Conservation (phyloP, 2,329 filamentous ascomycete species). For the Colletotrichum sidae region DNA sequence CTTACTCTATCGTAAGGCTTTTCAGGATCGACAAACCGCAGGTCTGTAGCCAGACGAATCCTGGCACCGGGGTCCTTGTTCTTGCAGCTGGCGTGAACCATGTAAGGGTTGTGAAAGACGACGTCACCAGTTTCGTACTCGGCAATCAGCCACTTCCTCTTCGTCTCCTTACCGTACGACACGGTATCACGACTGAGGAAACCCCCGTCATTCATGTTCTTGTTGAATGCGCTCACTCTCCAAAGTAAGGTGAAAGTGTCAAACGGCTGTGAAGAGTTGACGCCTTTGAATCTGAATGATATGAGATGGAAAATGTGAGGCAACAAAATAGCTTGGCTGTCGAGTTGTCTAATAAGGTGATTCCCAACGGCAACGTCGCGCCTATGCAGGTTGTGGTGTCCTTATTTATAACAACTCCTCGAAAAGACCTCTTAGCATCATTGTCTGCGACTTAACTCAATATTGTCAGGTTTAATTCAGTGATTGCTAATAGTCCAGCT, state of each 20-base stretch:
- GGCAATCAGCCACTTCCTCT: slow-evolving; percentile 48
- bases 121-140: slow-evolving; percentile 54
- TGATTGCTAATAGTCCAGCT: too few relatives aligned
- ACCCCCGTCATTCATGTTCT: slow-evolving; percentile 69
- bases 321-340: too few relatives aligned
- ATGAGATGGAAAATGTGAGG: too few relatives aligned
- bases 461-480: too few relatives aligned
- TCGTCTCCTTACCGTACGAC: slow-evolving; percentile 43
- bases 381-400: neutral
- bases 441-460: too few relatives aligned
- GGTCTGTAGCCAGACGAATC: slow-evolving; percentile 66
- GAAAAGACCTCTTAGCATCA: neutral
- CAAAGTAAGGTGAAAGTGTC: neutral
- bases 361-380: too few relatives aligned
- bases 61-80: slow-evolving; percentile 63
- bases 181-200: slow-evolving; percentile 54
- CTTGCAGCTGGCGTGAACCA: slow-evolving; percentile 65
- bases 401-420: neutral
- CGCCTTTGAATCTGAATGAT: too few relatives aligned
- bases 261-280: neutral
- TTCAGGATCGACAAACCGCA: slow-evolving; percentile 63
- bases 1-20: slow-evolving; percentile 19
- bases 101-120: slow-evolving; percentile 52
- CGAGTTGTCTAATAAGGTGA: too few relatives aligned
- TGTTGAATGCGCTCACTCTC: slow-evolving; percentile 63